These are phyloP conservation scores for Coemansia sp. DNA, from an alignment of 192 early-diverging fungal genomes.

Conservation along the genomic window DNA sequence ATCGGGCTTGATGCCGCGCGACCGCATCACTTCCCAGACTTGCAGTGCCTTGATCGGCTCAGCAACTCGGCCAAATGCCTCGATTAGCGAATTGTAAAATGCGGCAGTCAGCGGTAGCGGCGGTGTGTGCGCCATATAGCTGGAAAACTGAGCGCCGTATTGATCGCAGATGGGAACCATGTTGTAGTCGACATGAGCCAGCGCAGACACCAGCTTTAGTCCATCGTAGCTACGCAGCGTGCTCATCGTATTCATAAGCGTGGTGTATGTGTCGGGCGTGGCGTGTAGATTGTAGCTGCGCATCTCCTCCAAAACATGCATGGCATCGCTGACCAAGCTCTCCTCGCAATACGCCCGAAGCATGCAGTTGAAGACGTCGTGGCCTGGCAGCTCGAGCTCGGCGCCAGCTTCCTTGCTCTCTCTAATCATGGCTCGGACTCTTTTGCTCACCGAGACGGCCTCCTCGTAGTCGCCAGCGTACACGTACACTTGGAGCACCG, in stretches of 20 bases:
- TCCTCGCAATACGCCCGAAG: conserved; percentile 44
- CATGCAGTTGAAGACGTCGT: conserved; percentile 38
- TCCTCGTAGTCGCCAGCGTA: conserved; percentile 45
- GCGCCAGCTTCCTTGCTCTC: background rate
- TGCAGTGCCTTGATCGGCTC: conserved; percentile 52
- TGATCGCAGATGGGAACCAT: conserved; percentile 21
- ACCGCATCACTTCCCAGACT: conserved; percentile 57
- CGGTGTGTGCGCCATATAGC: background rate
- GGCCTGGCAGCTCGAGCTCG: conserved; percentile 15
- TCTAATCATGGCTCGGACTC: conserved; percentile 37
- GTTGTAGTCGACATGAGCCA: conserved; percentile 56
- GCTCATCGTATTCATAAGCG: conserved; percentile 40
- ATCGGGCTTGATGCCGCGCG: conserved; percentile 44
- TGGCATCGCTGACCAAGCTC: conserved; percentile 34
- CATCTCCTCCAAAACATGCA: conserved; percentile 56
- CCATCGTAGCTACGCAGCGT: conserved; percentile 48
- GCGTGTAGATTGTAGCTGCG: conserved; percentile 41
- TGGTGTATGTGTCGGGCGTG: conserved; percentile 40
- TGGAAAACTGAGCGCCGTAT: background rate
- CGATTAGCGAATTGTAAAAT: conserved; percentile 53
- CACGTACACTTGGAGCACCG: conserved; percentile 52
- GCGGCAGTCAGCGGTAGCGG: conserved; percentile 38
- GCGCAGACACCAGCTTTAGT: conserved; percentile 39
- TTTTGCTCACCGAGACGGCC: conserved; percentile 52
- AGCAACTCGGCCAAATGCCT: conserved; percentile 49